A percentile compares a stretch with the other conserved stretches of the same genome.
Conservation (phyloP, 345 rosid species). For the Viola odorata region DNA sequence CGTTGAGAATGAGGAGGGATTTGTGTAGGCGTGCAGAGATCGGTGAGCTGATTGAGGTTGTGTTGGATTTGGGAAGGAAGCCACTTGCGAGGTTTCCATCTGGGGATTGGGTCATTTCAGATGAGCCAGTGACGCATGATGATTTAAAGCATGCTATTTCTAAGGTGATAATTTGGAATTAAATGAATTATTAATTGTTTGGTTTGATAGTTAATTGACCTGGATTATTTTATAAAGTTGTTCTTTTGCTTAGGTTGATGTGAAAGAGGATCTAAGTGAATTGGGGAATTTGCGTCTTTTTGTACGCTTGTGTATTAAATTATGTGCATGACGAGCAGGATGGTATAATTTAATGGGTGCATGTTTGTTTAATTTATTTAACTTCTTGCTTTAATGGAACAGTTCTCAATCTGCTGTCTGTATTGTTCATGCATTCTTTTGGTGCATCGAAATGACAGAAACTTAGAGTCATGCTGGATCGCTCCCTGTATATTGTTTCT, state of each 20-base stretch:
- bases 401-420: no score
- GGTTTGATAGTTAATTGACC: background rate
- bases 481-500: background rate
- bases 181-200: background rate
- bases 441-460: no score
- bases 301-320: background rate
- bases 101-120: conserved; percentile 83
- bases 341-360: background rate
- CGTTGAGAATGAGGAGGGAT: conserved; percentile 53
- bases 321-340: background rate
- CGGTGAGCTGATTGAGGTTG: conserved; percentile 77
- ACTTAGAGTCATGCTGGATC: no score
- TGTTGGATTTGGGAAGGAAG: conserved; percentile 87
- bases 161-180: conserved; percentile 42
- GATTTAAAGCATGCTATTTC: conserved; percentile 72
- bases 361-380: background rate
- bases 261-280: conserved; percentile 1
- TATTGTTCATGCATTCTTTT: no score
- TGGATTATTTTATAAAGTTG: background rate
- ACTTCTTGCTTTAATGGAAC: background rate
- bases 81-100: conserved; percentile 92
- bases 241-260: no score
- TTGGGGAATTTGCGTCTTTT: background rate
- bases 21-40: conserved; percentile 50
- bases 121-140: conserved; percentile 56